A percentile compares a stretch with the other conserved stretches of the same genome.
Conservation (phyloP, 305 asterid species). For the Fraxinus sp. region DNA sequence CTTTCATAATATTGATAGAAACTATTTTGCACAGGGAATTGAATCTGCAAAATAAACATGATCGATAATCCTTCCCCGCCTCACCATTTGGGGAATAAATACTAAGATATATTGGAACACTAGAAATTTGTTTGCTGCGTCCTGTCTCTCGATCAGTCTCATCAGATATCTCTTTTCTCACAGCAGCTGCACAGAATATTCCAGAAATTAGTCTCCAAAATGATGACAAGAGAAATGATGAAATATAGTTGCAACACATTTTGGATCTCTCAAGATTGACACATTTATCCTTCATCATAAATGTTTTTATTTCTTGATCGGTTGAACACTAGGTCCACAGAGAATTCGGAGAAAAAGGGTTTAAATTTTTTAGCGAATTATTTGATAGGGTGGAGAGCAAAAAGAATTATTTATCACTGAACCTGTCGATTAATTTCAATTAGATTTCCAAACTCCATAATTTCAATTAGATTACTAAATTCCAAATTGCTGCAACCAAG, state of each 20-base stretch:
- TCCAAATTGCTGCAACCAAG: background rate
- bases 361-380: background rate
- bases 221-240: conserved; percentile 7
- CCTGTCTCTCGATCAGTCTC: conserved; percentile 99
- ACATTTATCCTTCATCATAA: background rate
- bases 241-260: background rate
- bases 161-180: conserved; percentile 83
- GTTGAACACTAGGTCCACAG: background rate
- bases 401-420: background rate
- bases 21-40: background rate
- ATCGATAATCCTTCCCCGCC: conserved; percentile 13
- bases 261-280: background rate
- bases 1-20: background rate
- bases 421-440: background rate
- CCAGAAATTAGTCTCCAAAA: conserved; percentile 20
- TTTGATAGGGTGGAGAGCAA: background rate
- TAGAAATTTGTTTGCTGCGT: conserved; percentile 69
- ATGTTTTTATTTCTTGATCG: background rate
- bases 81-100: conserved; percentile 86
- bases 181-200: conserved; percentile 63
- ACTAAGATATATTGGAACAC: conserved; percentile 93
- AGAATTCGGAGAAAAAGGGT: background rate
- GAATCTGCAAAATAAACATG: conserved; percentile 14
- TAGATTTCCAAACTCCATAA: background rate
- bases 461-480: background rate